Evolutionary conservation across 768 basidiomycete genomes (phyloP), one percentile per base, ranked within the genome.

Genomic region (Hericium erinaceus): DNA sequence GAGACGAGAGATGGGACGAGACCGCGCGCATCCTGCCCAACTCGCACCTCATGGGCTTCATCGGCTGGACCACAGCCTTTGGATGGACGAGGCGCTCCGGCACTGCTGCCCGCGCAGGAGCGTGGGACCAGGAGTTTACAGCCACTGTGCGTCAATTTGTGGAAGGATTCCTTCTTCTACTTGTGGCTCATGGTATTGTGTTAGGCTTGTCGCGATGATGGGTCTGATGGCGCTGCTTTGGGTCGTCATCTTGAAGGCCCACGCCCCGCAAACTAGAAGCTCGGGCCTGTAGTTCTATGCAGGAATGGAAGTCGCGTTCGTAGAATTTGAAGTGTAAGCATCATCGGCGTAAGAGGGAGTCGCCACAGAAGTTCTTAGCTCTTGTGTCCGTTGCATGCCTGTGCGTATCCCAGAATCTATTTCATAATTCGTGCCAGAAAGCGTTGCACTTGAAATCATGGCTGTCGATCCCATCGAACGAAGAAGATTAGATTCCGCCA

Each of bases 61-160:
- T 80, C 28, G 77, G 80, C 26, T 82, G 80, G 78, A 75, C 81
- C 52, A 73, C 79, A 0, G 81, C 76, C 3, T 70, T 79, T 40
- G 81, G 79, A 0, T 74, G 76, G 54, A 72, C 77, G 2, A 5
- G 81, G 81, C 13, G 77, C 76, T 22, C 79, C 80, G 2, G 65
- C 75, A 18, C 57, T 81, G 4, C 81, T 67, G 2, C 65, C 80
- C 39, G 72, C 78, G 18, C 66, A 68, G 18, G 71, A 62, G 44
- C 67, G 68, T 20, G 79, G 80, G 18, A 78, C 78, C 52, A 64
- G 65, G 62, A 71, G 71, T 57, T 63, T 80, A 48, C 77, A 79
- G 59, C 81, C 80, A 16, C 60, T 81, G 80, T 80, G 57, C 63
- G 80, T 68, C 39, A 52, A 26, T 38, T 54, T 37, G 51, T 22